Evolutionary conservation across 192 early-diverging fungal species (phyloP), one percentile per base, ranked within the genome.

Genomic region (Gigaspora rosea): DNA sequence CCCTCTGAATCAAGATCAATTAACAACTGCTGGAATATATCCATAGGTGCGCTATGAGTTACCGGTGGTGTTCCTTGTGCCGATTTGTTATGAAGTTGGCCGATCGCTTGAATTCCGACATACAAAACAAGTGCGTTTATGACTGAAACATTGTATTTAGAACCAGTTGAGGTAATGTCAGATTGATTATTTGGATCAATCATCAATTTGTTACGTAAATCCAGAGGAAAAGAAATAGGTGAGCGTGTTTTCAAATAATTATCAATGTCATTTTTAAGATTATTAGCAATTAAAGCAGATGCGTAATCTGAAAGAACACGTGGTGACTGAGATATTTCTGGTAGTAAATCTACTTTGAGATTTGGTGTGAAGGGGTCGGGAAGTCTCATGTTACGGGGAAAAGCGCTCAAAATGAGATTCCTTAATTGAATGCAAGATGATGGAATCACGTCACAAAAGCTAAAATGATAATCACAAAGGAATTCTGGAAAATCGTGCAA

Each of bases 401-500:
- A 98, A 4, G 97, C 96, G 72, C 94, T 95, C n/a, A 99, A 86
- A 68, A 99, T 93, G 78, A 99, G 84, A 79, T 99, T 99, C 46
- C 96, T 90, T 33, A 99, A 85, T 81, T 99, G 97, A 66, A 98
- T 93, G 80, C 97, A 99, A 15, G 85, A 86, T 20, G 88, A 82
- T 3, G 97, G 97, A 57, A 99, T 95, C 18, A 94, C 91, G 83
- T 97, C 92, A 78, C 95, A 93, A 78, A 99, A 91, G 58, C 90
- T 91, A 70, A 95, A 93, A 79, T 96, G 94, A 76, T 97, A 94
- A 75, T 92, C 93, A 76, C 94, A 92, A 70, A 99, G 85, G 83
- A 98, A 99, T 83, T 99, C 97, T 16, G 97, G 97, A 80, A 95
- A 98, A 80, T 99, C 97, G 80, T 98, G 96, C 73, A 98, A 82